Percentiles rank a stretch among this genome's conserved stretches.
These are phyloP conservation scores for Talaromyces proteolyticus DNA, from an alignment of 495 filamentous ascomycete genomes.

Conservation along the genomic window DNA sequence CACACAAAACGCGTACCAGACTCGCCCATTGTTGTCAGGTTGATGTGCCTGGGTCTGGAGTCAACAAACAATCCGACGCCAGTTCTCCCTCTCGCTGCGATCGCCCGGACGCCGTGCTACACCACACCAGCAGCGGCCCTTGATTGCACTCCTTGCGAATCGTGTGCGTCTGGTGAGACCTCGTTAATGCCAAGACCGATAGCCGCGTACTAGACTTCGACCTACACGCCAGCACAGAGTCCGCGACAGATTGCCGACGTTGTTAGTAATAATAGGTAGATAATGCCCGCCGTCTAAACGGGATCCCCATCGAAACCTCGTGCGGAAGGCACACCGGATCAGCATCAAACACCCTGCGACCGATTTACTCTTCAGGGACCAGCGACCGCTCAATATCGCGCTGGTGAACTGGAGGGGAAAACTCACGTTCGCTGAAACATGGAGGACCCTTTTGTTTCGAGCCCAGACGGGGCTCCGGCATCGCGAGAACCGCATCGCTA, in stretches of 20 bases:
- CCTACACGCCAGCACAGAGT: background rate
- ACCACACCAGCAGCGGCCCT: background rate
- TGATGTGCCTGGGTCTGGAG: background rate
- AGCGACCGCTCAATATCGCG: constrained; percentile 4
- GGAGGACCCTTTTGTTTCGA: constrained; percentile 53
- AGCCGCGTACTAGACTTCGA: background rate
- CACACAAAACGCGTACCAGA: background rate
- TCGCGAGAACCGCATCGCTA: constrained; percentile 60
- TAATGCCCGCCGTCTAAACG: too few relatives aligned
- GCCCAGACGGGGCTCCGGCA: constrained; percentile 21
- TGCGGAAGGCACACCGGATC: background rate
- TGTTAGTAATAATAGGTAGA: too few relatives aligned
- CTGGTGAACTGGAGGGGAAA: constrained; percentile 9
- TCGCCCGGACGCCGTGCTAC: background rate
- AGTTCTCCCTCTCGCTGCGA: too few relatives aligned
- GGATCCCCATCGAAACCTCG: too few relatives aligned
- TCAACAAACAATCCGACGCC: background rate
- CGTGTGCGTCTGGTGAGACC: background rate
- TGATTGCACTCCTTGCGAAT: background rate
- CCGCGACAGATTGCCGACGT: too few relatives aligned
- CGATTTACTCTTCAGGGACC: constrained; percentile 1
- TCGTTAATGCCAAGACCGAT: background rate
- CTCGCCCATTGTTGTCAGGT: background rate
- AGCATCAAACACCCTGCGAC: background rate
- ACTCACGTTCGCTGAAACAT: constrained; percentile 17